Evolutionary conservation across 2,329 filamentous ascomycete genomes (phyloP), one percentile per base, ranked within the genome.

Genomic region (Lachnellula cervina): DNA sequence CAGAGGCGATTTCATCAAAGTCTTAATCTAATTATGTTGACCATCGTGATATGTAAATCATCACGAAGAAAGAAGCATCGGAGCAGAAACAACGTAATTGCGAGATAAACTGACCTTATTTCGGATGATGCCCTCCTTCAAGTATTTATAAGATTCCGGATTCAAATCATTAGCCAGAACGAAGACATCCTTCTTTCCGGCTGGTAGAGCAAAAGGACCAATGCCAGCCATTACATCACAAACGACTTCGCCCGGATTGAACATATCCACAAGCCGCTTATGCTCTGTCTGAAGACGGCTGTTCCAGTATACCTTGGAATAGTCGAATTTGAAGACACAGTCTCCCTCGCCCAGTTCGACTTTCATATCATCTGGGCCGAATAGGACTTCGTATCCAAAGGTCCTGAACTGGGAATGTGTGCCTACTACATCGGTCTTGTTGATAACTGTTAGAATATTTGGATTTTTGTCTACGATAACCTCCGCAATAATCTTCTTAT

Each of bases 111-210:
- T 59, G 61, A 91, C 90, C 77, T 95, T 96, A 75, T 99, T 99
- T 59, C 81, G 80, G 51, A 74, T 72, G 51, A 95, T 80, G 8
- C 88, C 89, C 37, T 86, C 80, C 28, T 79, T 72, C 66, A 99
- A 82, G 61, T 84, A 86, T 54, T 78, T 81, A 72, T 85, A 90
- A 65, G 90, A 92, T 66, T 95, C 89, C 0, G 93, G 93, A 69
- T 99, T 99, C 69, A 97, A 86, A 71, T 99, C 94, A 73, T 97
- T 99, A 40, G 92, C 94, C 86, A 89, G 96, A 17, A 97, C 92
- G 65, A 97, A 96, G 28, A 95, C 89, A 40, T 83, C 84, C 71
- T 88, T 93, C 76, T 89, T 95, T 16, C 90, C 94, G 0, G 93
- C 91, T 0, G 94, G 94, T 3, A 96, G 80, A 21, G 93, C 92